Conservation (phyloP, 495 filamentous ascomycete species). For the Pyronema omphalodes region DNA sequence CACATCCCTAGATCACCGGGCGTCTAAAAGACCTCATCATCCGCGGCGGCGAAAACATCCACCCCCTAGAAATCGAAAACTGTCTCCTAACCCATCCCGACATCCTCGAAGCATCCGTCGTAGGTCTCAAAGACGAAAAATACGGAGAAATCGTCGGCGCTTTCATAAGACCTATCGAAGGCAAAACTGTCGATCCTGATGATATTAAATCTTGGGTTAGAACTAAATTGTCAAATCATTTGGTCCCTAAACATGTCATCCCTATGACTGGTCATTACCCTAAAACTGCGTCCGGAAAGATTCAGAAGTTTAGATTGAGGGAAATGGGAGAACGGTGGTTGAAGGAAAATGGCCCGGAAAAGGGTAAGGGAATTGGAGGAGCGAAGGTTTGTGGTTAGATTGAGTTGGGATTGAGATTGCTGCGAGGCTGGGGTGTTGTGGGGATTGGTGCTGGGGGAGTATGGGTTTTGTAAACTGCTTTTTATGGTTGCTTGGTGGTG, state of each 20-base stretch:
- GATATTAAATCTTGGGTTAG: slow-evolving; percentile 56
- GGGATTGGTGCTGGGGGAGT: too few relatives aligned
- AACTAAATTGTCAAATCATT: slow-evolving; percentile 50
- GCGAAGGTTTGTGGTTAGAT: too few relatives aligned
- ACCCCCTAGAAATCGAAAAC: slow-evolving; percentile 86
- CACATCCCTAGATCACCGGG: slow-evolving; percentile 31
- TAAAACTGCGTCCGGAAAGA: slow-evolving; percentile 92
- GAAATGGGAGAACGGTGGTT: slow-evolving; percentile 37
- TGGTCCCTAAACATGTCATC: slow-evolving; percentile 80
- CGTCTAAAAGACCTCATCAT: slow-evolving; percentile 89
- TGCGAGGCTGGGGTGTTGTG: too few relatives aligned
- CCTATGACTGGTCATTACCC: slow-evolving; percentile 56
- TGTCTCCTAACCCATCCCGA: slow-evolving; percentile 54
- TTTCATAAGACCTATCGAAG: slow-evolving; percentile 36
- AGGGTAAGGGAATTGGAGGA: too few relatives aligned
- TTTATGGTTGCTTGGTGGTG: too few relatives aligned
- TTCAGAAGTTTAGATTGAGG: slow-evolving; percentile 82
- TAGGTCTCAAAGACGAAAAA: slow-evolving; percentile 63
- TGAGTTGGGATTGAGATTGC: too few relatives aligned
- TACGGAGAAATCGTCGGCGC: slow-evolving; percentile 79
- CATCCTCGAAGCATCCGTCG: slow-evolving; percentile 58
- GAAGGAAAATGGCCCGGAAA: slow-evolving; percentile 15
- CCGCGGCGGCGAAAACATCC: slow-evolving; percentile 86
- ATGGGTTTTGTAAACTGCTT: too few relatives aligned
- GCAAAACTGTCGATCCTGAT: slow-evolving; percentile 27